Evolutionary conservation across 2,329 filamentous ascomycete genomes (phyloP), one percentile per base, ranked within the genome.

Genomic region (Monilinia vaccinii-corymbosi): DNA sequence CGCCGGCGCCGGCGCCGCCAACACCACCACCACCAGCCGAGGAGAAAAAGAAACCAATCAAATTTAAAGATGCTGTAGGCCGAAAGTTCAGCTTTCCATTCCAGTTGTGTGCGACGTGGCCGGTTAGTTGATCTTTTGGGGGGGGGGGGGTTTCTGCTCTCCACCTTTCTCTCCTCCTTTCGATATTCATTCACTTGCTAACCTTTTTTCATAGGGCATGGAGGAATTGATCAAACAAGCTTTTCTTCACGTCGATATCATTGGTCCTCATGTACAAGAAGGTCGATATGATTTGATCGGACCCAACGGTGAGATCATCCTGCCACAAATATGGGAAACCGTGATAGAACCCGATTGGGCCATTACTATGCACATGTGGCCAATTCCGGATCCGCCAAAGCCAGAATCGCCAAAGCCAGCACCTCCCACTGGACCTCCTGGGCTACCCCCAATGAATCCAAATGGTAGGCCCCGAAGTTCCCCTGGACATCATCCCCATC

Each of bases 1-100:
- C 62, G 28, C 58, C 46, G 14, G 56, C 40, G 31, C 50, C 45
- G 5, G n/a, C 63, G 16, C 51, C 45, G 8, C 56, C 63, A n/a
- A n/a, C n/a, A 16, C 50, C 44, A 11, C 45, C 56, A 23, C 46
- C 46, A 21, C 60, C 64, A 42, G 48, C 50, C 16, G 61, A 65
- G 5, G 79, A 77, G 7, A 75, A 76, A 60, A 78, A 80, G 62
- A 73, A 81, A 68, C 89, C 89, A 2, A 89, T 96, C 72, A 87
- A 86, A 66, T 96, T 96, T 76, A 95, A 95, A 74, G 92, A 97
- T 71, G 91, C 91, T 0, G 85, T 97, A 18, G 89, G 90, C 36
- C 82, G 92, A 66, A 96, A 95, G 73, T 97, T 95, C 73, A 94
- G 85, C 74, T 96, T 97, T 70, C 92, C 92, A 1, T 96, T 87